Conservation (phyloP, 75 land plant genomes). For the Selaginella moellendorffii region DNA sequence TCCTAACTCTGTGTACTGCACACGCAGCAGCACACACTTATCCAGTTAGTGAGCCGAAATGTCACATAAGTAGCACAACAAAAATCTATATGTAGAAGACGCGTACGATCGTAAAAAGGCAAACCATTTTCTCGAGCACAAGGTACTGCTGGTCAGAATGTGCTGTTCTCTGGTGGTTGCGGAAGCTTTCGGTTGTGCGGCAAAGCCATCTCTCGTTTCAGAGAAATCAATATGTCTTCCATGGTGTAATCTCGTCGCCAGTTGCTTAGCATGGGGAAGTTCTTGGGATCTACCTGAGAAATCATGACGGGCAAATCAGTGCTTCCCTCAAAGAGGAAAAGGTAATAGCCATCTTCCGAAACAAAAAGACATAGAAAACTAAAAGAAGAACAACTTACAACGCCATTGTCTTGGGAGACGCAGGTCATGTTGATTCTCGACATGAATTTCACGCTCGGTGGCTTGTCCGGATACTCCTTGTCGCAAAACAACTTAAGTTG, state of each 20-base stretch:
- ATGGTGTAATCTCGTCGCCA: conserved; percentile 71
- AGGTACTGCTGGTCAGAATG: conserved; percentile 18
- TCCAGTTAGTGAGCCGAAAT: no score
- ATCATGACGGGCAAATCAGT: no score
- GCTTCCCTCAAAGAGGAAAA: no score
- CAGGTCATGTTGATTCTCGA: conserved; percentile 69
- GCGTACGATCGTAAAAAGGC: no score
- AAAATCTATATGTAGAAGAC: no score
- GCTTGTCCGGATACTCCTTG: conserved; percentile 66
- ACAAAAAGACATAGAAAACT: background rate
- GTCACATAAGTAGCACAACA: no score
- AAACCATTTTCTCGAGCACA: no score
- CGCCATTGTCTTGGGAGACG: conserved; percentile 58
- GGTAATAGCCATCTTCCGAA: no score
- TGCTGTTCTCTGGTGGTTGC: conserved; percentile 72
- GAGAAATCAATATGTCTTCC: conserved; percentile 52
- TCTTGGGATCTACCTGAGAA: conserved; percentile 50
- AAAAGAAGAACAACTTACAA: conserved; percentile 27
- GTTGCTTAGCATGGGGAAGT: conserved; percentile 45
- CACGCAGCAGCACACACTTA: no score
- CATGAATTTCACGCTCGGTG: conserved; percentile 54
- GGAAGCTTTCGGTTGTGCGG: conserved; percentile 51
- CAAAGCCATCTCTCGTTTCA: conserved; percentile 58
- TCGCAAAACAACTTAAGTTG: conserved; percentile 69
- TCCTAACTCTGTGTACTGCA: no score